phyloP scores from a whole-genome alignment of 108 stramenopile genomes.

The Skeletonema potamos region DNA sequence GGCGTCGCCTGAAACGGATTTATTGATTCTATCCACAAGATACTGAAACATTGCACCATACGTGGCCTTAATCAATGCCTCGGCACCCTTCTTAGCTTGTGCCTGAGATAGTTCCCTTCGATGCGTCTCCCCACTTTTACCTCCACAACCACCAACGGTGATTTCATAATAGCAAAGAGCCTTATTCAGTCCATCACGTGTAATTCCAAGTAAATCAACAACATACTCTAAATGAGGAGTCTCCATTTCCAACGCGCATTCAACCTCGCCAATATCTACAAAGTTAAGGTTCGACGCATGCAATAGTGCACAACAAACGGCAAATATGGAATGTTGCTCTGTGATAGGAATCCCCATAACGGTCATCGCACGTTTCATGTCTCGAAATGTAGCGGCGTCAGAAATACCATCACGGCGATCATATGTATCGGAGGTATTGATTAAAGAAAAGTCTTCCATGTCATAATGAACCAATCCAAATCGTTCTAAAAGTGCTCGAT shows the following conservation, averaged over 20 bases:
- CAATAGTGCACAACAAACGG: slow-evolving; percentile 72
- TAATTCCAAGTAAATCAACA: slow-evolving; percentile 43
- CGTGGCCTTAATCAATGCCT: slow-evolving; percentile 79
- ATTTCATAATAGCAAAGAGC: slow-evolving; percentile 55
- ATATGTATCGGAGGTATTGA: slow-evolving; percentile 63
- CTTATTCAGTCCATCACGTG: slow-evolving; percentile 33
- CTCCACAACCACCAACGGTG: slow-evolving; percentile 24
- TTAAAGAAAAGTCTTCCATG: slow-evolving; percentile 76
- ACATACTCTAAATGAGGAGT: slow-evolving; percentile 62
- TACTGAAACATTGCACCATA: slow-evolving; percentile 76
- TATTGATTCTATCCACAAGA: slow-evolving; percentile 63
- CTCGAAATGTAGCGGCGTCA: slow-evolving; percentile 72
- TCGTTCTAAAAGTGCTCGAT: slow-evolving; percentile 6
- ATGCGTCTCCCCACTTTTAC: slow-evolving; percentile 32
- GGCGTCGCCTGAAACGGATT: slow-evolving; percentile 57
- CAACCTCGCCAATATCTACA: slow-evolving; percentile 32
- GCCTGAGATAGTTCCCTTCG: slow-evolving; percentile 29
- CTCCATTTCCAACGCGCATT: slow-evolving; percentile 51
- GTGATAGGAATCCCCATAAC: slow-evolving; percentile 65
- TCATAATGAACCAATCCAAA: slow-evolving; percentile 47
- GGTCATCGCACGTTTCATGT: slow-evolving; percentile 56
- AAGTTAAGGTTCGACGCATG: slow-evolving; percentile 89
- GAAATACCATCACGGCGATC: slow-evolving; percentile 85
- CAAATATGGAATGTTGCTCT: slow-evolving; percentile 64
- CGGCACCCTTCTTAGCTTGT: slow-evolving; percentile 67